Base-by-base conservation (phyloP, 1,284 basidiomycete genomes). In the Earliella scabrosa region DNA sequence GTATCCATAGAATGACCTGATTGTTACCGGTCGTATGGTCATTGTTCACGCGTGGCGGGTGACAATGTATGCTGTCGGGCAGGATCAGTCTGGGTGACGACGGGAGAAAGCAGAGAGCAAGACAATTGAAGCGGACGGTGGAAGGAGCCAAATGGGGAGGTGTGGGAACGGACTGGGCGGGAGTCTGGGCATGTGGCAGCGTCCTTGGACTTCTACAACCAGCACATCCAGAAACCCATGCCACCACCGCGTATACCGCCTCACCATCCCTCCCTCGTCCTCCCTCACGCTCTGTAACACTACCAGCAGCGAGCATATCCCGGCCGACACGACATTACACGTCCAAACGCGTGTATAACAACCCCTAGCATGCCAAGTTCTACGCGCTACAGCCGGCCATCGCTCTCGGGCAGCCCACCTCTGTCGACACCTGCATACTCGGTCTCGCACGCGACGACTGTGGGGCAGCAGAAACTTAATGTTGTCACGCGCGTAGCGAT, bases 401-500 rank as follows among this genome's bases (percentile, higher is more conserved):
- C 65, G 45, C 70, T 74, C 57, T 67, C 72, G 8, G 48, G 65
- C 14, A 81, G 79, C 51, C 80, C 80, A 2, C 73, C 80, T 4
- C 68, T 70, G 50, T 78, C 79, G 1, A 69, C 61, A 38, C 64
- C 74, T 1, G 45, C 59, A 24, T 70, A 68, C 50, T 73, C 77
- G 1, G 71, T 58, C 32, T 62, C 60, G 38, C 58, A 62, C 52
- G 63, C 72, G 26, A 65, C 66, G 2, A 58, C 71, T 2, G 50
- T 63, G 14, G 71, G 75, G 24, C 78, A 78, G 49, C 74, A 77
- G 50, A 86, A 80, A 63, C 64, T 85, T 48, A 89, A 89, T 65
- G 74, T 90, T 18, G 87, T 91, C 3, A 86, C 87, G 54, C 86
- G 87, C 56, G 79, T 91, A 29, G 85, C 83, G 11, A 82, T 92